Evolutionary conservation across 345 rosid genomes (phyloP).

Genomic region (Eucalyptus erythrocorys): DNA sequence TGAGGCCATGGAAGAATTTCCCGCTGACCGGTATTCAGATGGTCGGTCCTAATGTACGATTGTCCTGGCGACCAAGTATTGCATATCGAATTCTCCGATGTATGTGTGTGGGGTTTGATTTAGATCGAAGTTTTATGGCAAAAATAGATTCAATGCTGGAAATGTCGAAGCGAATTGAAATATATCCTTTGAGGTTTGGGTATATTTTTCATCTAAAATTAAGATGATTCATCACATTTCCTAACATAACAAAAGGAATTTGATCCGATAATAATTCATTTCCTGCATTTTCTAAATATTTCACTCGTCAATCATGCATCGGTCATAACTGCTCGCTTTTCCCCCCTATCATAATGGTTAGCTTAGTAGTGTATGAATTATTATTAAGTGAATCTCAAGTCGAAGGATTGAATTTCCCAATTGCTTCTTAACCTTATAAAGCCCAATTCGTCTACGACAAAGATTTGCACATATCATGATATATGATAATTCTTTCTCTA

Average conservation of each 20-base stretch:
- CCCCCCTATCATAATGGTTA: not conserved
- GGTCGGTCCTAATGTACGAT: not conserved
- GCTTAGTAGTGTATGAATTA: not conserved
- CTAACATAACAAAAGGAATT: not conserved
- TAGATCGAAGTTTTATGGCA: not conserved
- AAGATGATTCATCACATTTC: not conserved
- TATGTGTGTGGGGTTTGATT: not conserved
- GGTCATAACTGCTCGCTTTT: rapidly evolving
- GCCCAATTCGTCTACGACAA: rapidly evolving
- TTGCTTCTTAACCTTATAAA: not conserved
- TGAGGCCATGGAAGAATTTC: not conserved
- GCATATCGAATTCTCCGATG: not conserved
- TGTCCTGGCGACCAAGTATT: too few species aligned
- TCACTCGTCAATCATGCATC: rapidly evolving
- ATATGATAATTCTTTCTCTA: not conserved
- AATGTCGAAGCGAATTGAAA: rapidly evolving
- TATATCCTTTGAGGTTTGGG: not conserved
- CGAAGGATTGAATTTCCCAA: not conserved
- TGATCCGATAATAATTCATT: rapidly evolving
- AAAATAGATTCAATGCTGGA: not conserved
- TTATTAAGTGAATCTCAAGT: not conserved
- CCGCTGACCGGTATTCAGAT: not conserved
- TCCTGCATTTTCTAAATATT: not conserved
- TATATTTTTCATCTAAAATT: not conserved
- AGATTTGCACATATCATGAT: not conserved